phyloP scores from a whole-genome alignment of 2,329 filamentous ascomycete genomes.

The Orbilia oligospora region DNA sequence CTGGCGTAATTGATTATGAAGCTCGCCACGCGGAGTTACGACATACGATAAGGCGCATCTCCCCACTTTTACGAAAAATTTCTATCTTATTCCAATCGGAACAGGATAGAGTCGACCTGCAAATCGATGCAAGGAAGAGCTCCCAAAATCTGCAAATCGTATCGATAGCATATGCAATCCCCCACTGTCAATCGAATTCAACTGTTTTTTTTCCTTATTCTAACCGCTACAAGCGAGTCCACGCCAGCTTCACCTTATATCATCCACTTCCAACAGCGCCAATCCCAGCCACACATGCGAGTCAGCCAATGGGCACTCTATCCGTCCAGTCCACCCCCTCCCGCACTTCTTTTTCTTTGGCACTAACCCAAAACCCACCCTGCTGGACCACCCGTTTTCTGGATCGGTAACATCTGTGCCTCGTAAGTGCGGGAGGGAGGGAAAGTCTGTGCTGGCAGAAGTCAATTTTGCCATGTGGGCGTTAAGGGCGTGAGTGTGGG shows the following conservation, averaged over 20 bases:
- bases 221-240: slow-evolving; percentile 12
- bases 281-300: slow-evolving; percentile 3
- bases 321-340: slow-evolving; percentile 19
- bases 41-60: background rate
- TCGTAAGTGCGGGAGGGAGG: slow-evolving; percentile 7
- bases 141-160: background rate
- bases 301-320: slow-evolving; percentile 33
- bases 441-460: slow-evolving; percentile 36
- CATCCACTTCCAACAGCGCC: slow-evolving; percentile 4
- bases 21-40: background rate
- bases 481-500: slow-evolving; percentile 24
- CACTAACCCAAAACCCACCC: slow-evolving; percentile 15
- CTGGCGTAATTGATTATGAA: background rate
- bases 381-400: slow-evolving; percentile 5
- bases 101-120: background rate
- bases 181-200: background rate
- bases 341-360: background rate
- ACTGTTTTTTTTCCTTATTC: background rate
- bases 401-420: slow-evolving; percentile 18
- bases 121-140: slow-evolving; percentile 9
- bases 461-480: slow-evolving; percentile 42
- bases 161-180: slow-evolving; percentile 11
- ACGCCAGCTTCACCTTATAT: slow-evolving; percentile 14
- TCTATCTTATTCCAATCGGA: slow-evolving; percentile 1
- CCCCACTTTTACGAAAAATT: background rate